phyloP scores from a whole-genome alignment of 2,329 filamentous ascomycete genomes.

The Elsinoe arachidis region DNA sequence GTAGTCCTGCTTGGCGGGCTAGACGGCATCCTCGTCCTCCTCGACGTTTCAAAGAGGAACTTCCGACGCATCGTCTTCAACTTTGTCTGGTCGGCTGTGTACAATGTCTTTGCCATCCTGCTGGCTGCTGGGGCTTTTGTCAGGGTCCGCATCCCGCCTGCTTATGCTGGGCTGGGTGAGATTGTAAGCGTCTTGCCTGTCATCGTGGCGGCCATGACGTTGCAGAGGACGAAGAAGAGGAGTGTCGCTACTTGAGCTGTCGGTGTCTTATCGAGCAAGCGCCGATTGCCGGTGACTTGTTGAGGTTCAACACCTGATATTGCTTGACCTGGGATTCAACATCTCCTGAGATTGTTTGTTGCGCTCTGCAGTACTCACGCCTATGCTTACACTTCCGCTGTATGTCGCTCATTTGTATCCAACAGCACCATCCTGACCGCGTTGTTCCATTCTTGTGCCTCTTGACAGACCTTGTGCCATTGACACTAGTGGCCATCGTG shows the following conservation, averaged over 20 bases:
- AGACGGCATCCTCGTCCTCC: constrained; percentile 42
- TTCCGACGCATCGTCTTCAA: constrained; percentile 48
- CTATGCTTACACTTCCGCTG: not conserved
- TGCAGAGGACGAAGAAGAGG: not conserved
- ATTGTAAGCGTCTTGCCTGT: constrained; percentile 67
- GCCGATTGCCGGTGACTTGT: not conserved
- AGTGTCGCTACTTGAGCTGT: not conserved
- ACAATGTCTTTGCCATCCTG: constrained; percentile 61
- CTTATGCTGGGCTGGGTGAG: constrained; percentile 62
- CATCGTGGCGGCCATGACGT: constrained; percentile 45
- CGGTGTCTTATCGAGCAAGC: too few species aligned
- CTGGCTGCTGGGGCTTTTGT: constrained; percentile 60
- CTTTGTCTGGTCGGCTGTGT: constrained; percentile 61
- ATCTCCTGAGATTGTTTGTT: not conserved
- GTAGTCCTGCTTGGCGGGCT: constrained; percentile 50
- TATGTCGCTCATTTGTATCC: not conserved
- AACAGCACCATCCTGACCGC: not conserved
- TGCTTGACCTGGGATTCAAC: not conserved
- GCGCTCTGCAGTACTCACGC: not conserved
- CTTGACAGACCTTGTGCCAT: not conserved
- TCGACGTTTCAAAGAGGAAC: constrained; percentile 43
- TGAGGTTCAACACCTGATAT: not conserved
- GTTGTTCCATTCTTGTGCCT: not conserved
- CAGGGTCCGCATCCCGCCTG: constrained; percentile 45
- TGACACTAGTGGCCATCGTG: not conserved